Conservation (phyloP, 805 yeast species). For the Cyberlindnera japonica region DNA sequence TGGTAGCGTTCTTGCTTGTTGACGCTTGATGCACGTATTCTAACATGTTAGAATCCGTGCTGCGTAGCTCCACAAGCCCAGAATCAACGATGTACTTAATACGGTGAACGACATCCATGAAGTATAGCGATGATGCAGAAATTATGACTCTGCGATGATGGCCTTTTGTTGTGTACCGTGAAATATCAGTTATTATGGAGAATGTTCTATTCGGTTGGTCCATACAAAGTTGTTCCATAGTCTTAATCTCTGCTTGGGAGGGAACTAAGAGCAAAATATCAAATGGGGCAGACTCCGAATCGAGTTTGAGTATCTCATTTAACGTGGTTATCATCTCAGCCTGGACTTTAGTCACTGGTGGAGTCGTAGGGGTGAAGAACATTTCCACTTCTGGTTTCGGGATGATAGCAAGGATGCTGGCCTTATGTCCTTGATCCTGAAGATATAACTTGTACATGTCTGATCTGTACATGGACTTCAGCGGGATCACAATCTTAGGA, state of each 20-base stretch:
- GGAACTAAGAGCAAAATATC: constrained; percentile 12
- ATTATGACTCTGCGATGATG: constrained; percentile 8
- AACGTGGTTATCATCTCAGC: constrained; percentile 4
- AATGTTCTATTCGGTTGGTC: constrained; percentile 1
- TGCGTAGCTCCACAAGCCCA: constrained; percentile 2
- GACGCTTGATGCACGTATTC: not conserved
- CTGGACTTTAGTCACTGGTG: not conserved
- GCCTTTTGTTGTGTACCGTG: constrained; percentile 5
- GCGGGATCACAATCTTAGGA: constrained; percentile 9
- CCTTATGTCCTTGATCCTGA: not conserved
- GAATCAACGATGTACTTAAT: constrained; percentile 16
- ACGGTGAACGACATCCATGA: constrained; percentile 5
- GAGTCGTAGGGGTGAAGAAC: constrained; percentile 4
- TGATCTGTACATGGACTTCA: constrained; percentile 3
- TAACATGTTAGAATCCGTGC: constrained; percentile 9
- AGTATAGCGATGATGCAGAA: not conserved
- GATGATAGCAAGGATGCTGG: constrained; percentile 1
- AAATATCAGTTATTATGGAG: constrained; percentile 9
- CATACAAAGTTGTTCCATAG: not conserved
- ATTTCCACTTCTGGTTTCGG: constrained; percentile 3
- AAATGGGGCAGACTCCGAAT: constrained; percentile 3
- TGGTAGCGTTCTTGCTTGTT: constrained; percentile 3
- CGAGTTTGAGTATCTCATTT: not conserved
- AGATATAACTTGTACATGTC: constrained; percentile 3
- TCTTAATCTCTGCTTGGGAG: not conserved